Evolutionary conservation across 2,329 filamentous ascomycete species (phyloP).

Genomic region (Neonectria ditissima): DNA sequence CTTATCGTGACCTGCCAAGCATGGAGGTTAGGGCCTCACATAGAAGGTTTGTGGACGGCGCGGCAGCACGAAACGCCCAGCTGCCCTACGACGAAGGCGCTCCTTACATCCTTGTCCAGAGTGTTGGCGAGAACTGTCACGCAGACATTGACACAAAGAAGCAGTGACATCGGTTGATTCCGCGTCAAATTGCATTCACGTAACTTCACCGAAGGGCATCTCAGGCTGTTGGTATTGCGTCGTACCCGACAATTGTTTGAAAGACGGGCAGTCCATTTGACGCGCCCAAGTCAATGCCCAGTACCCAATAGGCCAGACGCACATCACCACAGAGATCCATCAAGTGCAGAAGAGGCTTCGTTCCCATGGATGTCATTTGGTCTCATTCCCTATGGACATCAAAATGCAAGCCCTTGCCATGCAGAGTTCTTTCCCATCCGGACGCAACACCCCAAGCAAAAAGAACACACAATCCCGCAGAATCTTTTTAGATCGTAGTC

Average conservation of each 20-base stretch:
- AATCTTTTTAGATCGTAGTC: constrained; percentile 87
- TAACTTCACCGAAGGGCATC: neutral
- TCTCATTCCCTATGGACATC: constrained; percentile 56
- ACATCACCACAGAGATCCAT: constrained; percentile 41
- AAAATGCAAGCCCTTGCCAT: constrained; percentile 58
- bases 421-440: constrained; percentile 59
- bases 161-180: neutral
- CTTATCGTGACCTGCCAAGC: too few species aligned
- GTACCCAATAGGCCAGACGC: constrained; percentile 19
- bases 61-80: too few species aligned
- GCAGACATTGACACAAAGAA: neutral
- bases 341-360: constrained; percentile 35
- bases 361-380: constrained; percentile 51
- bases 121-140: neutral
- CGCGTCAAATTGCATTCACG: neutral
- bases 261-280: constrained; percentile 20
- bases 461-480: constrained; percentile 48
- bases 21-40: too few species aligned
- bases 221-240: constrained; percentile 20
- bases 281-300: constrained; percentile 17
- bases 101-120: too few species aligned
- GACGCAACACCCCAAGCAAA: constrained; percentile 58
- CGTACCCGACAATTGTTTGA: constrained; percentile 11
- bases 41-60: too few species aligned
- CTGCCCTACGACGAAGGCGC: too few species aligned